These are phyloP conservation scores for Centella asiatica DNA, from an alignment of 129 eudicot genomes.

Conservation along the genomic window DNA sequence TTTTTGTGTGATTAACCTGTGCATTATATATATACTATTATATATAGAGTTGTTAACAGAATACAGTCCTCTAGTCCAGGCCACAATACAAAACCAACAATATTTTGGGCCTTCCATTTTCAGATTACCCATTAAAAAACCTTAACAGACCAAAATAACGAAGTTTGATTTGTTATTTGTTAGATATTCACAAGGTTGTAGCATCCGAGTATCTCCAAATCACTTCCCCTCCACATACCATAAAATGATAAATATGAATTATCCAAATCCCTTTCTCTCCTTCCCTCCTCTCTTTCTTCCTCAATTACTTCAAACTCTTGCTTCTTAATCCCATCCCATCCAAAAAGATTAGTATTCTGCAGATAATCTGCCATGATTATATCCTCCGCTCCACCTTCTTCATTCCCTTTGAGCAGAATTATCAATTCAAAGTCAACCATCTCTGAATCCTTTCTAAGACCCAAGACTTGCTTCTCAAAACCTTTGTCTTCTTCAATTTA, in stretches of 20 bases:
- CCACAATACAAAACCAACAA: no score
- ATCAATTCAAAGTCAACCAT: conserved; percentile 23
- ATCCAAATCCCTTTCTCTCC: conserved; percentile 30
- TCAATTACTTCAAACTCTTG: conserved; percentile 2
- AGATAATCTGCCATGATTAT: conserved; percentile 42
- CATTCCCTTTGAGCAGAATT: conserved; percentile 23
- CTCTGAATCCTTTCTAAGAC: conserved; percentile 14
- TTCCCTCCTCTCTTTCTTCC: conserved; percentile 10
- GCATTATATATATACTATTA: no score
- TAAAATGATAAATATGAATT: conserved; percentile 27
- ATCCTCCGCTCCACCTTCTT: conserved; percentile 26
- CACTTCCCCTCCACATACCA: conserved; percentile 56
- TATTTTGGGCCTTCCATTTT: no score
- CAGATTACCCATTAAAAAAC: no score
- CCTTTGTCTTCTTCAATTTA: conserved; percentile 16
- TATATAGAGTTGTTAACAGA: no score
- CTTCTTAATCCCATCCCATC: conserved; percentile 14
- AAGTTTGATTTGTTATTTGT: not conserved
- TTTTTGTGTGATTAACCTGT: no score
- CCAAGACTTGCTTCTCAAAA: conserved; percentile 33
- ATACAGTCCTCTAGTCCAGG: no score
- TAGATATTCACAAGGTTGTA: not conserved
- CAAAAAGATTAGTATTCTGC: conserved; percentile 13
- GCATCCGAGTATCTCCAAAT: conserved; percentile 9
- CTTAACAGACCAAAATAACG: no score